Evolutionary conservation across 176 grass and related monocot species (phyloP), one percentile per base, ranked within the genome.

Genomic region (Puya raimondii): DNA sequence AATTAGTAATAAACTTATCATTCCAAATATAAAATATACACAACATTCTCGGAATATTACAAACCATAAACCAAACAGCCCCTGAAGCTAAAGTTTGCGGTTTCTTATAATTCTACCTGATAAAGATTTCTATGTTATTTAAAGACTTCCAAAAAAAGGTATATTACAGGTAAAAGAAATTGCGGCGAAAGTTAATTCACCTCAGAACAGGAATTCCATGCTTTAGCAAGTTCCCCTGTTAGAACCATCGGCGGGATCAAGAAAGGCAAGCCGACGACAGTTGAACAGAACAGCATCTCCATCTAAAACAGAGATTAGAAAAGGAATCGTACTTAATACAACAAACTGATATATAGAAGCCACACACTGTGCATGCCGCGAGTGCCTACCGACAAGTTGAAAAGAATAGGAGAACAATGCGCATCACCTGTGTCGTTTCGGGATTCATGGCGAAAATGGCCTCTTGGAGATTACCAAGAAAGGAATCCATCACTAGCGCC

Each of bases 231-330:
- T 76, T 97, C 93, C 61, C 93, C 93, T 6, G 86, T 92, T 63
- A 97, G 67, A 57, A 92, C 76, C 89, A 92, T 90, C 0, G 93
- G 93, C 16, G 83, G 81, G 6, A 78, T 84, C 14, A 92, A 74
- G 65, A 97, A 92, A 0, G 93, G 93, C 64, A 96, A 72, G 9
- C 93, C 93, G 10, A 92, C 93, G 59, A 90, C 77, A 47, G 93
- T 92, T 9, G 93, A 96, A 85, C 93, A 96, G 78, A 87, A 96
- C 33, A 96, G 16, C 89, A 96, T 90, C 81, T 96, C 93, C 93
- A 96, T 96, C 93, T 96, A 57, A 2, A 12, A 2, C 33, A 42
- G 33, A 42, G 33, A 42, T 42, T 7, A 7, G 10, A 69, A 49
- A n/a, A 21, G 16, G 18, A 2, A 74, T 2, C 42, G 10, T 64